Evolutionary conservation across 2,329 filamentous ascomycete genomes (phyloP), one percentile per base, ranked within the genome.

Genomic region (Pseudogymnoascus verrucosus): DNA sequence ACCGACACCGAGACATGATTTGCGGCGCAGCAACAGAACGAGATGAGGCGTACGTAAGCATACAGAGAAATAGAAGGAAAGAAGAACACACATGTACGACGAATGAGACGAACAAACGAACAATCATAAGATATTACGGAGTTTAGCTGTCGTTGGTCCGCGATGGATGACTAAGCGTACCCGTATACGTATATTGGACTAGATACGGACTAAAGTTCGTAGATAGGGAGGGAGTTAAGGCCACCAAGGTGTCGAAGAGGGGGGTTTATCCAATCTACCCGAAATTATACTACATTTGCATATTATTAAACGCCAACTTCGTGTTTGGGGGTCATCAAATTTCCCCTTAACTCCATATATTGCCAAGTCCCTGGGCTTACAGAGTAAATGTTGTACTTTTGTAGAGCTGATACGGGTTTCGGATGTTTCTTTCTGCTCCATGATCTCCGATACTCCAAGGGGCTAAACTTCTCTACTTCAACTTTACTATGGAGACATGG

Each of bases 261-360:
- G 47, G 44, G 23, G 21, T 14, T 51, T 51, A 51, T 26, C n/a
- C 14, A 51, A 54, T 34, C 26, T 57, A 57, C 51, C 51, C 51
- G 51, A 26, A 57, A 19, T 57, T 57, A 57, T 57, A 57, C 51
- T 11, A 21, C 4, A 12, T 57, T 57, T 57, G 51, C 51, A 57
- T 57, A 57, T 57, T 57, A 57, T 57, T 57, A 14, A 14, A 34
- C 51, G 51, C 51, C 51, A 10, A 34, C 51, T 12, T 57, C n/a
- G 28, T 57, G 51, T 34, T 34, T 19, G 16, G 28, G 28, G 28
- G 51, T 21, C 51, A 57, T 28, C 51, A 57, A 57, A 57, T 34
- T 57, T 57, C 51, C 51, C 51, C 51, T 54, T 36, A 57, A 57
- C 51, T 57, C 51, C 51, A 19, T 57, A 34, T 57, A 57, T 57